Conservation (phyloP, 805 yeast genomes). For the Vanderwaltozyma verrucispora region DNA sequence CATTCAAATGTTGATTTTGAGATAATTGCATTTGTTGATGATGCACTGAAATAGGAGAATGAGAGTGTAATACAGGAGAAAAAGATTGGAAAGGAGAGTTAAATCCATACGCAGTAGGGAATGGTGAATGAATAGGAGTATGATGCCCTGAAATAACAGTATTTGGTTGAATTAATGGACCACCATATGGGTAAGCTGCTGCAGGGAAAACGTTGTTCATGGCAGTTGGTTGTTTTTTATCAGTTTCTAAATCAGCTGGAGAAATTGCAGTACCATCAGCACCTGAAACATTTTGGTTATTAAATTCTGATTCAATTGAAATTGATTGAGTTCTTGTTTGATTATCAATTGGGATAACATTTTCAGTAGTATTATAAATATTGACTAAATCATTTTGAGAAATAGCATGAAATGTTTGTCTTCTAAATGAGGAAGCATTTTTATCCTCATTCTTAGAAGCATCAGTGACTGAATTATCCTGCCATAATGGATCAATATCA, state of each 20-base stretch:
- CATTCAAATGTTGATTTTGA: neutral
- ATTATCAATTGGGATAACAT: neutral
- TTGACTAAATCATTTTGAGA: slow-evolving; percentile 6
- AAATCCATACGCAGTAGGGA: slow-evolving; percentile 25
- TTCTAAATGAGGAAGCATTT: slow-evolving; percentile 16
- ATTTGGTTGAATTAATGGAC: slow-evolving; percentile 25
- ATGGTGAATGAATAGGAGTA: slow-evolving; percentile 23
- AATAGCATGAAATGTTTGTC: slow-evolving; percentile 26
- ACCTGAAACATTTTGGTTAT: neutral
- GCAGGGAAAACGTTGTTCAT: slow-evolving; percentile 11
- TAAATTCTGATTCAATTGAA: slow-evolving; percentile 13
- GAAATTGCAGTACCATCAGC: slow-evolving; percentile 6
- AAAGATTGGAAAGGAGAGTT: slow-evolving; percentile 26
- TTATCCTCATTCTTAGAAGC: slow-evolving; percentile 5
- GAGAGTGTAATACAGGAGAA: slow-evolving; percentile 23
- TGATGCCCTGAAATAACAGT: slow-evolving; percentile 20
- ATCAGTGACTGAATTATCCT: slow-evolving; percentile 4
- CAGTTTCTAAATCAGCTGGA: slow-evolving; percentile 2
- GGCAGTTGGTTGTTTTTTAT: slow-evolving; percentile 3
- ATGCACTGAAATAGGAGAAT: slow-evolving; percentile 16
- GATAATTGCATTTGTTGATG: slow-evolving; percentile 11
- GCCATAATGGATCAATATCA: slow-evolving; percentile 14
- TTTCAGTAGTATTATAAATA: slow-evolving; percentile 2
- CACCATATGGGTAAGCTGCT: slow-evolving; percentile 27
- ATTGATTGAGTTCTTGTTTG: slow-evolving; percentile 23